Evolutionary conservation across 768 basidiomycete genomes (phyloP).

Genomic region (Termitomyces sp.): DNA sequence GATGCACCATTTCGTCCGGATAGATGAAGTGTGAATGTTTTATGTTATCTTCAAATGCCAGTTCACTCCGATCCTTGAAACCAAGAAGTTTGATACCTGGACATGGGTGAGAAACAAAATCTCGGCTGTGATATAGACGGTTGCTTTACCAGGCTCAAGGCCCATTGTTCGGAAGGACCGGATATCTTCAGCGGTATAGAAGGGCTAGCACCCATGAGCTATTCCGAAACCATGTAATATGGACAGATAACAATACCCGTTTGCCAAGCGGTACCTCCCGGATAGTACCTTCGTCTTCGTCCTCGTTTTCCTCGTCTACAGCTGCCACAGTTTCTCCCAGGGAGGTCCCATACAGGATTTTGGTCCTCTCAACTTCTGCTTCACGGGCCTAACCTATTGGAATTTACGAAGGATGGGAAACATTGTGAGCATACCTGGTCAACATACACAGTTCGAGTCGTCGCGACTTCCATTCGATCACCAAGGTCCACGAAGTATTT

Average conservation of each 20-base stretch:
- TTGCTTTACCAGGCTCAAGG: constrained; percentile 63
- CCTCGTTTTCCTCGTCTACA: constrained; percentile 35
- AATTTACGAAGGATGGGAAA: not conserved
- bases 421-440: constrained; percentile 56
- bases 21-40: constrained; percentile 91
- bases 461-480: constrained; percentile 72
- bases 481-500: constrained; percentile 81
- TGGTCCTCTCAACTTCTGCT: constrained; percentile 38
- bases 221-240: not conserved
- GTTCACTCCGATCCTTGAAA: constrained; percentile 69
- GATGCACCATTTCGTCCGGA: constrained; percentile 79
- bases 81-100: constrained; percentile 87
- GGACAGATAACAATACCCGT: constrained; percentile 34
- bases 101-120: not conserved
- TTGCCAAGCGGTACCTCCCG: constrained; percentile 45
- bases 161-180: constrained; percentile 78
- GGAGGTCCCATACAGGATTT: constrained; percentile 40
- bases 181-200: constrained; percentile 82
- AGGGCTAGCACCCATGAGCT: constrained; percentile 44
- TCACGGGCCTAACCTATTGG: constrained; percentile 30
- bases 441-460: constrained; percentile 63
- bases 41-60: constrained; percentile 84
- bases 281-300: constrained; percentile 25
- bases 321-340: constrained; percentile 27
- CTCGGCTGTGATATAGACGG: not conserved